Conservation (phyloP, 2,329 filamentous ascomycete species). For the Cladosporium sp. region DNA sequence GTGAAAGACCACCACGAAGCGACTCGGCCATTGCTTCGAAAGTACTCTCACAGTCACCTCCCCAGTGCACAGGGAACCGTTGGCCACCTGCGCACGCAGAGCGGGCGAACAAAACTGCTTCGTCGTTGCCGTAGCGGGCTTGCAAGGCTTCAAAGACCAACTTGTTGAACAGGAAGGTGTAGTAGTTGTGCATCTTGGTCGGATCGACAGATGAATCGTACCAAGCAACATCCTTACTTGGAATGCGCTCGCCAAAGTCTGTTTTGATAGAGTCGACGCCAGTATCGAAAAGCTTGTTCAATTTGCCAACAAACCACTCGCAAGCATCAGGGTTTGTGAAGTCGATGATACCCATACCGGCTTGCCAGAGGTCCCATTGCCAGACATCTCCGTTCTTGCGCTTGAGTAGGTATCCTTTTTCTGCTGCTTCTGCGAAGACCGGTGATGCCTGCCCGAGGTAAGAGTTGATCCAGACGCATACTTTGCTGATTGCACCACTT, state of each 20-base stretch:
- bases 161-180: constrained; percentile 69
- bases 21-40: constrained; percentile 70
- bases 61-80: constrained; percentile 65
- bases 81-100: constrained; percentile 65
- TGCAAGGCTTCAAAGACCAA: constrained; percentile 64
- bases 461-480: constrained; percentile 74
- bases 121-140: constrained; percentile 45
- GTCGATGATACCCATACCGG: constrained; percentile 70
- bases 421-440: constrained; percentile 60
- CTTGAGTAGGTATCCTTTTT: constrained; percentile 66
- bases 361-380: constrained; percentile 76
- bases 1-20: constrained; percentile 60
- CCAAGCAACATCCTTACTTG: constrained; percentile 62
- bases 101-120: constrained; percentile 65
- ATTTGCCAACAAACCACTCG: constrained; percentile 60
- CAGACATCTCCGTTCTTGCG: constrained; percentile 64
- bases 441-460: constrained; percentile 68
- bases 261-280: constrained; percentile 72
- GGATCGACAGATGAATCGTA: constrained; percentile 58
- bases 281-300: constrained; percentile 61
- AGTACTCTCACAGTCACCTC: constrained; percentile 71
- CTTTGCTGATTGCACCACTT: constrained; percentile 54
- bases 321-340: constrained; percentile 68
- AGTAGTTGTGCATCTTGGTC: constrained; percentile 71
- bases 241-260: constrained; percentile 71